A percentile compares a stretch with the other conserved stretches of the same genome.
Evolutionary conservation across 2,329 filamentous ascomycete species (phyloP).

Genomic region (Myotisia sp.): DNA sequence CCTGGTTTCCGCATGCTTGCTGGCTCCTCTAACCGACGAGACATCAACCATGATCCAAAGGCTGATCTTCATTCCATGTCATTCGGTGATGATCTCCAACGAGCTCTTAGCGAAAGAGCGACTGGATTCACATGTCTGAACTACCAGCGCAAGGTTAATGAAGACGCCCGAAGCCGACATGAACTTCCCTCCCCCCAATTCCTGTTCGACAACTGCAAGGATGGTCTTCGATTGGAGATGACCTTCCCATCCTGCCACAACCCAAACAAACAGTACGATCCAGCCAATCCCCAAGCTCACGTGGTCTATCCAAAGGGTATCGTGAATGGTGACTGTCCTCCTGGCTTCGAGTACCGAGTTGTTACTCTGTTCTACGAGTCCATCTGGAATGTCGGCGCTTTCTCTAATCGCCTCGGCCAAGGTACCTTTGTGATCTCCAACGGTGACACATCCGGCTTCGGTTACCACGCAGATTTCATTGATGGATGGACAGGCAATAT

Average conservation of each 20-base stretch:
- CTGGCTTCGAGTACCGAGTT: slow-evolving; percentile 51
- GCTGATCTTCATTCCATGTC: slow-evolving; percentile 62
- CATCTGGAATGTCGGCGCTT: slow-evolving; percentile 62
- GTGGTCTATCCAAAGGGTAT: slow-evolving; percentile 66
- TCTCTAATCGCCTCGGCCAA: slow-evolving; percentile 46
- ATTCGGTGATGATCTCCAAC: slow-evolving; percentile 51
- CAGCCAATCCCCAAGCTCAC: slow-evolving; percentile 45
- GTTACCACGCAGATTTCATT: slow-evolving; percentile 68
- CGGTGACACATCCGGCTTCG: slow-evolving; percentile 61
- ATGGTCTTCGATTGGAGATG: slow-evolving; percentile 69
- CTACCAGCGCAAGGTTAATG: slow-evolving; percentile 50
- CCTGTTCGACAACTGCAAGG: slow-evolving; percentile 65
- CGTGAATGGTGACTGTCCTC: slow-evolving; percentile 61
- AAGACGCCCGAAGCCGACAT: slow-evolving; percentile 68
- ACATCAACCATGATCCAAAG: slow-evolving; percentile 56
- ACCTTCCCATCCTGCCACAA: slow-evolving; percentile 90
- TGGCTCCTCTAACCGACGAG: slow-evolving; percentile 53
- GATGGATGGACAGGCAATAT: slow-evolving; percentile 59
- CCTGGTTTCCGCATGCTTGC: slow-evolving; percentile 68
- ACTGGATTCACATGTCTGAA: slow-evolving; percentile 92
- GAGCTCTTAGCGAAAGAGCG: slow-evolving; percentile 60
- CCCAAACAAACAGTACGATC: slow-evolving; percentile 47
- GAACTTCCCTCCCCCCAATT: slow-evolving; percentile 64
- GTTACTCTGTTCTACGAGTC: slow-evolving; percentile 72
- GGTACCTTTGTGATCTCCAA: slow-evolving; percentile 70